Evolutionary conservation across 2,329 filamentous ascomycete species (phyloP).

Genomic region (Fonsecaea erecta): DNA sequence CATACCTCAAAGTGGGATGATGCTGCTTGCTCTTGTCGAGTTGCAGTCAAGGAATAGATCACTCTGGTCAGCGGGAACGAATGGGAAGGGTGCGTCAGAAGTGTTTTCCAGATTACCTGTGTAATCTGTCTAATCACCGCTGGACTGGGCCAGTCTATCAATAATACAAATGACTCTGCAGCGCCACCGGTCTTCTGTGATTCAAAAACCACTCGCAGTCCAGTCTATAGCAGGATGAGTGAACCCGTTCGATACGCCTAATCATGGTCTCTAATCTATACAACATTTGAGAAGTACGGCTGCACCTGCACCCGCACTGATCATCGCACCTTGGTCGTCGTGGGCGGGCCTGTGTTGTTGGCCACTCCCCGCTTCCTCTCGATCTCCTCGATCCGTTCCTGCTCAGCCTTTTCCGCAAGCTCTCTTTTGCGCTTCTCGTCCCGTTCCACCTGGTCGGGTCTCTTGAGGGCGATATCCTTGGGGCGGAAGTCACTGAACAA

Average conservation of each 20-base stretch:
- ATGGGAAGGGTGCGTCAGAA: too few species aligned
- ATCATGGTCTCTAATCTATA: slow-evolving; percentile 2
- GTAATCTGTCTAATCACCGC: background rate
- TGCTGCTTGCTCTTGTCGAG: too few species aligned
- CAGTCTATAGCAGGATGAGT: background rate
- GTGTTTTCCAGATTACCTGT: background rate
- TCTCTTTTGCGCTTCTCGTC: slow-evolving; percentile 72
- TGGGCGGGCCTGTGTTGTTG: slow-evolving; percentile 24
- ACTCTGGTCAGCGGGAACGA: too few species aligned
- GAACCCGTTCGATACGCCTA: background rate
- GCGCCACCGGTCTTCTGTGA: background rate
- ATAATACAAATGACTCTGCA: background rate
- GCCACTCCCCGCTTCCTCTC: slow-evolving; percentile 36
- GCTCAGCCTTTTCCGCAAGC: slow-evolving; percentile 51
- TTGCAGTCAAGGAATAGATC: too few species aligned
- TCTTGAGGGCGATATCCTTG: slow-evolving; percentile 86
- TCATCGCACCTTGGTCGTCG: background rate
- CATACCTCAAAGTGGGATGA: too few species aligned
- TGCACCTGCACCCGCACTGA: background rate
- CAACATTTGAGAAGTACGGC: background rate
- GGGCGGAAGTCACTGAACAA: slow-evolving; percentile 89
- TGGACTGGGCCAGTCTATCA: background rate
- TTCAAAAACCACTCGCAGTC: too few species aligned
- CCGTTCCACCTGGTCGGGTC: slow-evolving; percentile 81
- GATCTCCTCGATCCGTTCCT: slow-evolving; percentile 37